phyloP scores from a whole-genome alignment of 2,329 filamentous ascomycete species.

The Neofusicoccum cordaticola region DNA sequence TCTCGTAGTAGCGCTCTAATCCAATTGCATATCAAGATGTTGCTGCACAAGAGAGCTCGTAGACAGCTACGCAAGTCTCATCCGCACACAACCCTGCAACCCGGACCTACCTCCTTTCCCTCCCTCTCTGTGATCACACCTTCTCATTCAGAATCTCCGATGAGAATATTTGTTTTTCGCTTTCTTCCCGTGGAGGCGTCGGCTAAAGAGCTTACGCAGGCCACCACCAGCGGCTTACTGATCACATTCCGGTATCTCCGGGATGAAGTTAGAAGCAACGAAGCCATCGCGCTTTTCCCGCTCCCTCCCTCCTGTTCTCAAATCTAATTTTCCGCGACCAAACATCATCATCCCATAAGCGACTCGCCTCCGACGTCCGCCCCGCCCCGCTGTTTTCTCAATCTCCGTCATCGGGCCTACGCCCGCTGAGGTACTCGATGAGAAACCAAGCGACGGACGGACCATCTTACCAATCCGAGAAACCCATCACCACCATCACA shows the following conservation, averaged over 20 bases:
- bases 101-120: constrained; percentile 8
- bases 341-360: too few species aligned
- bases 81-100: not conserved
- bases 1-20: not conserved
- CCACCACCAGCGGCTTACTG: not conserved
- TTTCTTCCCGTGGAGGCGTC: not conserved
- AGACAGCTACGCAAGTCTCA: not conserved
- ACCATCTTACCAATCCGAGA: not conserved
- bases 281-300: not conserved
- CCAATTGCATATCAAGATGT: not conserved
- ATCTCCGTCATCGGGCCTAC: not conserved
- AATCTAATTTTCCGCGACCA: not conserved
- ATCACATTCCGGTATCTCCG: constrained; percentile 4
- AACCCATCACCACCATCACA: not conserved
- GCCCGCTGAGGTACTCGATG: not conserved
- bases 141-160: not conserved
- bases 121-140: not conserved
- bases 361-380: not conserved
- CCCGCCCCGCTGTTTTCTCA: not conserved
- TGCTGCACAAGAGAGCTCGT: not conserved
- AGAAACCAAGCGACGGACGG: not conserved
- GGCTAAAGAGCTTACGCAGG: not conserved
- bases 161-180: not conserved
- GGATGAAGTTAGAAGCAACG: not conserved
- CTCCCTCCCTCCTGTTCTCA: not conserved